Evolutionary conservation across 2,329 filamentous ascomycete genomes (phyloP), one percentile per base, ranked within the genome.

Genomic region (Colletotrichum incanum): DNA sequence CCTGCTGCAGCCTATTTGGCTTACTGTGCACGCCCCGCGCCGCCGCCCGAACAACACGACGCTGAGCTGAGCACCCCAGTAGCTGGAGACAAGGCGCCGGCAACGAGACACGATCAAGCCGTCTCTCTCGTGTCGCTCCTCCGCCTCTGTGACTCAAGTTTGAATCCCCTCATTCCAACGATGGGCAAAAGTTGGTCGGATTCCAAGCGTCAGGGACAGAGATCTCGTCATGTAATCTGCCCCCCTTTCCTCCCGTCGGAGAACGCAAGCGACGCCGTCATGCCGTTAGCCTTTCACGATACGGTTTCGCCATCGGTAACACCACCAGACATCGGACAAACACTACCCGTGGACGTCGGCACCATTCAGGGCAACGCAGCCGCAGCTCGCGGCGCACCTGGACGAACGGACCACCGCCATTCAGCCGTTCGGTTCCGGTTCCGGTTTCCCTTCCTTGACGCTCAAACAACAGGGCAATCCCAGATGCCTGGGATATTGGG

Each of bases 361-460:
- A 37, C 4, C 28, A 37, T 37, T 11, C 5, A 37, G 34, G 34
- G 5, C 34, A 34, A 4, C 31, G 31, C 31, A 34, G 31, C 31
- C 31, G 31, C 47, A 16, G 47, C n/a, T n/a, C 12, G 47, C n/a
- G 1, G 45, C n/a, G 9, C 47, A 50, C 16, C 23, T 50, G 47
- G 6, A 23, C 31, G 31, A 37, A 55, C 28, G 20, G 52, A 20
- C 52, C 52, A 8, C 59, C 37, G 39, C 45, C 47, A 54, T 28
- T 63, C 55, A 55, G 39, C 39, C 45, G 55, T 43, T 52, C 49
- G 69, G 63, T 58, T 61, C 41, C 58, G 56, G 28, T 58, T 49
- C 20, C 23, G 14, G n/a, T 12, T 39, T 34, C 37, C 28, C 20
- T 58, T n/a, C 28, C 61, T 55, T n/a, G 28, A 20, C 28, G 18